These are phyloP conservation scores for Warburgia ugandensis DNA, from an alignment of 164 flowering plant genomes.

Conservation along the genomic window DNA sequence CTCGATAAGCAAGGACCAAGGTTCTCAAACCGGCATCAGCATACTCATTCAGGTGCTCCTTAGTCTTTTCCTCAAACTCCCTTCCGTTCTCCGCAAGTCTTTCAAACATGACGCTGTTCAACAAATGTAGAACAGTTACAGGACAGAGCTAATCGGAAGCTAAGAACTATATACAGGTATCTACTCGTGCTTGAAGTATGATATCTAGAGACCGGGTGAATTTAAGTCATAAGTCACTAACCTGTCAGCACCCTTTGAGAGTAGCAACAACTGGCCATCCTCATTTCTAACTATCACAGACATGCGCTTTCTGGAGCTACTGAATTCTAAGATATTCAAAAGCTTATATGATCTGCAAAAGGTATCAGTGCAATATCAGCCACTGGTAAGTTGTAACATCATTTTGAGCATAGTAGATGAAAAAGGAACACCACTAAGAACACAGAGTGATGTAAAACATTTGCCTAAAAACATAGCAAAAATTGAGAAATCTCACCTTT, in stretches of 20 bases:
- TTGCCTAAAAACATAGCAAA: neutral
- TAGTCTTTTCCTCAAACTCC: conserved; percentile 62
- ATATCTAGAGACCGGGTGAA: too few species aligned
- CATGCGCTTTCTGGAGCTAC: conserved; percentile 89
- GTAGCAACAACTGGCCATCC: conserved; percentile 63
- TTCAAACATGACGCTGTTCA: conserved; percentile 88
- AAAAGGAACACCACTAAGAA: neutral
- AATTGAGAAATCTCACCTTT: conserved; percentile 43
- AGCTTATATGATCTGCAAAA: conserved; percentile 64
- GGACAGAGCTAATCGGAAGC: neutral
- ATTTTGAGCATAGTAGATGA: too few species aligned
- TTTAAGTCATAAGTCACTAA: conserved; percentile 23
- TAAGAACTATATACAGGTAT: neutral
- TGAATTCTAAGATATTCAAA: conserved; percentile 78
- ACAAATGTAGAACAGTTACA: conserved; percentile 4
- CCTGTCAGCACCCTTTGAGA: conserved; percentile 99
- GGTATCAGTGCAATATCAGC: neutral
- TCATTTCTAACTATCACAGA: conserved; percentile 76
- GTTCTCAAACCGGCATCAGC: conserved; percentile 97
- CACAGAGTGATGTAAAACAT: neutral
- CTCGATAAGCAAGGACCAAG: conserved; percentile 81
- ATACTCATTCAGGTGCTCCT: conserved; percentile 68
- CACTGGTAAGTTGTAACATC: too few species aligned
- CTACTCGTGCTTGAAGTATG: too few species aligned
- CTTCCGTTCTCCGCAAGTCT: conserved; percentile 62